Base-by-base conservation (phyloP, 1,284 basidiomycete species). In the Malassezia dermatis region DNA sequence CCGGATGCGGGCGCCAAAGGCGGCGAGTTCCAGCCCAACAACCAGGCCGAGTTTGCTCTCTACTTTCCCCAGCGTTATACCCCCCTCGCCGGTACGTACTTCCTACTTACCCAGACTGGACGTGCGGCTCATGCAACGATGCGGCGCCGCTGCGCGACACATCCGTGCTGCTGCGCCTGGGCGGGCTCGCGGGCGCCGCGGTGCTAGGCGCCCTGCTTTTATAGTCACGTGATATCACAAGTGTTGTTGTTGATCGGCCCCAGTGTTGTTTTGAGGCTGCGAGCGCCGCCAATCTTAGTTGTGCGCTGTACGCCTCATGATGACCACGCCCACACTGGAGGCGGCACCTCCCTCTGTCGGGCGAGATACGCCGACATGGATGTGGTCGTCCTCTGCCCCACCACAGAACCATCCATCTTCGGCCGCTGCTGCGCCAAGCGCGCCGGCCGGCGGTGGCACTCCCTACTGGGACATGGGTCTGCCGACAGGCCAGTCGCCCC, bases 51-150 rank as follows among this genome's bases (percentile, higher is more conserved):
- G 23, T 74, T 74, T 54, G 65, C 71, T 1, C 58, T 74, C 35
- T 74, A 74, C 56, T 69, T 66, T 27, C 71, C 71, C n/a, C 56
- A 68, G 43, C 54, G 61, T 7, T 74, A 74, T 53, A 74, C 71
- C 34, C 65, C 68, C 17, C 47, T 74, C 17, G 58, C 67, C 10
- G 59, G 64, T 61, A 51, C 51, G 62, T 60, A 24, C 31, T 1
- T n/a, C 19, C 17, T 1, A 26, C 32, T 21, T 6, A 27, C 46
- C 6, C 43, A 56, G 54, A 57, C 27, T 57, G 55, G 55, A 35
- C 30, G 11, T 57, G 55, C 44, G 23, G 24, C 32, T 32, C 55
- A 11, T 57, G 55, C 39, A 57, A 37, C 26, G 43, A 32, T 23
- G 54, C 48, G 2, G 35, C 49, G 10, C 27, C 21, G 13, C 10